Evolutionary conservation across 257 asterid genomes (phyloP), one percentile per base, ranked within the genome.

Genomic region (Salvia hispanica): DNA sequence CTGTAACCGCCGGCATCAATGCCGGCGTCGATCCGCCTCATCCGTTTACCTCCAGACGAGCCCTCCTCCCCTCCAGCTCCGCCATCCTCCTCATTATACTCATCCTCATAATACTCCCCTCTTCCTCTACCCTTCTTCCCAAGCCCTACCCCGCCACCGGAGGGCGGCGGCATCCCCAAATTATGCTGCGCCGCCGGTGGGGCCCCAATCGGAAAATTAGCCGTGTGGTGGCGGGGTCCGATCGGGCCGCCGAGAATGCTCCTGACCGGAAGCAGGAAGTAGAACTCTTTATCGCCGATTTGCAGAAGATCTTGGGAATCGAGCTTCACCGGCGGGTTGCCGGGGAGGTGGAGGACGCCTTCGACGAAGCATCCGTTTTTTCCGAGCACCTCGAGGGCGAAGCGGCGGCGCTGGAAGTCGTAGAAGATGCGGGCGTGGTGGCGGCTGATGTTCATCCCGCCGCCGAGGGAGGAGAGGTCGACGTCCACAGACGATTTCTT

Each of bases 381-480:
- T 0, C 99, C 99, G 37, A 93, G 84, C 5, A 93, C 99, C 75
- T 90, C 99, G 33, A 93, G 91, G 36, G 99, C 99, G 62, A 93
- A 93, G 42, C 99, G 96, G 21, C 99, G 97, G 1, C 99, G 95
- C 16, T 93, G 96, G 80, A 93, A 93, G 77, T 93, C 99, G 81
- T 93, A 90, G 82, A 88, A 93, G 70, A 93, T 90, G 69, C 99
- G 97, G 33, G 99, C 99, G 78, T 93, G 99, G 85, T 90, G 95
- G 73, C 97, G 97, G 72, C 96, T 88, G 81, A 93, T 90, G 91
- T 90, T 93, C 97, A 93, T 93, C n/a, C 97, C 97, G 5, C 99
- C 99, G 73, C 97, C 99, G 51, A 93, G 93, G 51, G 97, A 88
- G 18, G 99, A 90, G 74, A 90, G 95, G 72, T 90, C 97, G 61